A percentile compares a stretch with the other conserved stretches of the same genome.
These are phyloP conservation scores for Schrenkiella parvula DNA, from an alignment of 345 rosid species.

Conservation along the genomic window DNA sequence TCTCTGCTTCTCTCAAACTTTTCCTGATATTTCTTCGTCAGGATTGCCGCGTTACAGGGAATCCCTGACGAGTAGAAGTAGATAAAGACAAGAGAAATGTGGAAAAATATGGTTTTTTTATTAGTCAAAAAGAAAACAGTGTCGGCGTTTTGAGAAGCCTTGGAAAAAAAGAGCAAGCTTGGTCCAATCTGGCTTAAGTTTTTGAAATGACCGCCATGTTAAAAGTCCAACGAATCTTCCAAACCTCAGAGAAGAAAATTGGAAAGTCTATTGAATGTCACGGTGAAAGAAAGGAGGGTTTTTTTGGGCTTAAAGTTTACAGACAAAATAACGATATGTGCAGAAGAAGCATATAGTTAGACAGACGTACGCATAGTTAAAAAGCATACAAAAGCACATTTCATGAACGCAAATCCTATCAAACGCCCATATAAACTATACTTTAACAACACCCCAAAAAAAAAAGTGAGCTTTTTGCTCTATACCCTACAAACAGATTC, in stretches of 20 bases:
- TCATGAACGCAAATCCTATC: conserved; percentile 12
- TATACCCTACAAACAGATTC: conserved; percentile 1
- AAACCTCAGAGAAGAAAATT: background rate
- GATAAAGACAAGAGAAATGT: conserved; percentile 15
- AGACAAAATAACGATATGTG: conserved; percentile 4
- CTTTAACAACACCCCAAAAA: background rate
- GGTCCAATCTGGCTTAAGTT: conserved; percentile 24
- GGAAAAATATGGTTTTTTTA: conserved; percentile 8
- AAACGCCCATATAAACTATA: conserved; percentile 10
- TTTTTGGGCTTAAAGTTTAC: conserved; percentile 1
- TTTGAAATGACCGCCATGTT: background rate
- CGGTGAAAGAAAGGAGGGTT: background rate
- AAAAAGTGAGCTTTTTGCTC: conserved; percentile 3
- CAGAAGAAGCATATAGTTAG: background rate
- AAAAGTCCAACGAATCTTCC: background rate
- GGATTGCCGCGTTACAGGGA: conserved; percentile 35
- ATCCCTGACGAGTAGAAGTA: conserved; percentile 20
- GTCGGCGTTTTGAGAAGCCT: conserved; percentile 29
- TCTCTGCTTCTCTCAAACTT: background rate
- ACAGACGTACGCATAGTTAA: background rate
- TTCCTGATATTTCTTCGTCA: background rate
- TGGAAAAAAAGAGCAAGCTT: background rate
- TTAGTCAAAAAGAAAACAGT: conserved; percentile 17
- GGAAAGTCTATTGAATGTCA: background rate
- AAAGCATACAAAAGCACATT: conserved; percentile 15